These are phyloP conservation scores for Corylus americana DNA, from an alignment of 306 rosid species.

Conservation along the genomic window DNA sequence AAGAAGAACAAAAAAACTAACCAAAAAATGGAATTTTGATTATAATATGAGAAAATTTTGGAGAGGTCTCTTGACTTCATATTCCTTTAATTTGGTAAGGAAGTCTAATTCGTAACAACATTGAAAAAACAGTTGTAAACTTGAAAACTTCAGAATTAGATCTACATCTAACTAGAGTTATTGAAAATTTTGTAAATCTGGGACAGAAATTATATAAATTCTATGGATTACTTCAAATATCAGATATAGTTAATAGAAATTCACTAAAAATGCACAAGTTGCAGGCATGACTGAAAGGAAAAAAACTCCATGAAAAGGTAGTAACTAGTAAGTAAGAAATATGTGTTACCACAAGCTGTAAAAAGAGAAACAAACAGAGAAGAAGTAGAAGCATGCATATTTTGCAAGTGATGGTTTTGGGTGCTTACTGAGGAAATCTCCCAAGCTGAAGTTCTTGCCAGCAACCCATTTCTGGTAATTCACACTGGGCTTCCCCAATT, in stretches of 20 bases:
- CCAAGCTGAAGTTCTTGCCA: conserved; percentile 66
- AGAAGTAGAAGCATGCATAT: background rate
- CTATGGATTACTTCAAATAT: background rate
- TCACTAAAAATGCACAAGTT: background rate
- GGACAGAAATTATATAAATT: background rate
- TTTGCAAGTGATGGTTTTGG: background rate
- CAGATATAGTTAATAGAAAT: background rate
- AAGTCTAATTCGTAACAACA: background rate
- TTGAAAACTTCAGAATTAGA: background rate
- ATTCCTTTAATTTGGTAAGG: background rate
- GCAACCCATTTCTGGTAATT: conserved; percentile 79
- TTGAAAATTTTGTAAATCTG: background rate
- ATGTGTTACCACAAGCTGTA: background rate
- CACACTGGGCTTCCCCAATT: conserved; percentile 44
- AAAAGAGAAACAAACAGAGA: background rate
- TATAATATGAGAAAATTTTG: background rate
- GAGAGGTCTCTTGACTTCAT: background rate
- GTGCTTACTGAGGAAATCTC: conserved; percentile 83
- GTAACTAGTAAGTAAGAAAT: background rate
- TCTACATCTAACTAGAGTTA: background rate
- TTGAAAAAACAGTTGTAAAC: background rate
- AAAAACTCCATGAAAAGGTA: background rate
- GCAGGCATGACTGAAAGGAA: background rate
- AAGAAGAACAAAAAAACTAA: background rate
- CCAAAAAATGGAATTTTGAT: background rate